Percentiles rank a stretch among this genome's conserved stretches.
Evolutionary conservation across 345 rosid species (phyloP).

Genomic region (Heritiera littoralis): DNA sequence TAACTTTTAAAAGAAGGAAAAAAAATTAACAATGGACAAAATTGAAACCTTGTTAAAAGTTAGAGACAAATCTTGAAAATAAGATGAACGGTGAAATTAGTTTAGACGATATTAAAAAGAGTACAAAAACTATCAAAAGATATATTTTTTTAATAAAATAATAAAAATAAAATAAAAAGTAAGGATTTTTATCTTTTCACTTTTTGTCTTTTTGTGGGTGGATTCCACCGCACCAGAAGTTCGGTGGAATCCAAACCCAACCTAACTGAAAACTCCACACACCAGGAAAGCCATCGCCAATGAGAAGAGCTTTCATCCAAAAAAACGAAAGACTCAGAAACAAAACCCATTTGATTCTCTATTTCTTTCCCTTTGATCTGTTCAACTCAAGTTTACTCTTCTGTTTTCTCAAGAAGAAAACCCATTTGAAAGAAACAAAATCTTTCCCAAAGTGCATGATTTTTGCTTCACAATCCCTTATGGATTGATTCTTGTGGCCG

Average conservation of each 20-base stretch:
- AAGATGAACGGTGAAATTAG: background rate
- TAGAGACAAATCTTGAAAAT: background rate
- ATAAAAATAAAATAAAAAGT: too few species aligned
- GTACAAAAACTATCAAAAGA: too few species aligned
- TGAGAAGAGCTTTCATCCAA: background rate
- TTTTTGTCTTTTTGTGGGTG: too few species aligned
- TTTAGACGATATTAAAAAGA: too few species aligned
- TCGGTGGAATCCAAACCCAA: too few species aligned
- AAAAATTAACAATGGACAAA: background rate
- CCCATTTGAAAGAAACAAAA: conserved; percentile 12
- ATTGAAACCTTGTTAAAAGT: too few species aligned
- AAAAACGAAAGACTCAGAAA: background rate
- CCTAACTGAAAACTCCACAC: too few species aligned
- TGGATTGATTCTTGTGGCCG: conserved; percentile 74
- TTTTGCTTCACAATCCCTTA: conserved; percentile 98
- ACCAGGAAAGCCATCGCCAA: background rate
- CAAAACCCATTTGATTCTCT: conserved; percentile 4
- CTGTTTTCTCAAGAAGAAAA: conserved; percentile 23
- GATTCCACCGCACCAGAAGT: too few species aligned
- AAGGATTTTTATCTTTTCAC: too few species aligned
- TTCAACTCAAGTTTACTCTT: conserved; percentile 11
- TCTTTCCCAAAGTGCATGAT: conserved; percentile 63
- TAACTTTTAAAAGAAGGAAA: too few species aligned
- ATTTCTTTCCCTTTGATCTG: conserved; percentile 28
- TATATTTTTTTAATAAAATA: too few species aligned